phyloP scores from a whole-genome alignment of 2,329 filamentous ascomycete genomes.

The Acephala macrosclerotiorum region DNA sequence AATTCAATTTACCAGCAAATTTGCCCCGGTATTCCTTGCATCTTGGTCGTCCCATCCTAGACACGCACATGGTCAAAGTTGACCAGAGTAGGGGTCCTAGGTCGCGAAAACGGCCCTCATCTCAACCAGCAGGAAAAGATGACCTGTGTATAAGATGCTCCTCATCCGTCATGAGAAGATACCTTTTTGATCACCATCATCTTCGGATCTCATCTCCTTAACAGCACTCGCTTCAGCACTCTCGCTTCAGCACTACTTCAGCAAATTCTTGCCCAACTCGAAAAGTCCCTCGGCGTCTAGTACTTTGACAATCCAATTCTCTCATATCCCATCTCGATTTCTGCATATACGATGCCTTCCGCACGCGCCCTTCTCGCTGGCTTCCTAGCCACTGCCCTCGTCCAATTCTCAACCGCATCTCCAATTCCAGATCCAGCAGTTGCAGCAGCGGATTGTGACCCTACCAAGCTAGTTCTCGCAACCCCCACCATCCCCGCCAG shows the following conservation, averaged over 20 bases:
- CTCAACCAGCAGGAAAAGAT: background rate
- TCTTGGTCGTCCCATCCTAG: no score
- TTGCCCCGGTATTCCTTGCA: background rate
- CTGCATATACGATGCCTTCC: conserved; percentile 36
- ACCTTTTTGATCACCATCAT: background rate
- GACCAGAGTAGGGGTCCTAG: background rate
- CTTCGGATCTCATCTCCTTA: conserved; percentile 1
- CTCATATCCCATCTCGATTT: background rate
- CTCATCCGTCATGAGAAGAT: background rate
- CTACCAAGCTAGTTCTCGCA: background rate
- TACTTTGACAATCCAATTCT: conserved; percentile 3
- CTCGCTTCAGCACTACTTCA: conserved; percentile 1
- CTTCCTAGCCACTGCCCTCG: conserved; percentile 32
- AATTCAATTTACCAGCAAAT: conserved; percentile 12
- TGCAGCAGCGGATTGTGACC: conserved; percentile 5
- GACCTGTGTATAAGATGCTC: conserved; percentile 14
- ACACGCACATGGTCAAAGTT: background rate
- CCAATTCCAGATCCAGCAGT: conserved; percentile 18
- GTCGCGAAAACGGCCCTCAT: conserved; percentile 9
- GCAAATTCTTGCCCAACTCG: conserved; percentile 6
- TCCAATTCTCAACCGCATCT: conserved; percentile 31
- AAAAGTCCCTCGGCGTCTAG: conserved; percentile 1
- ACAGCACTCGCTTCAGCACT: background rate
- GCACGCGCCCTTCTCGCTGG: conserved; percentile 33
- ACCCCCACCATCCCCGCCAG: conserved; percentile 34